phyloP scores from a whole-genome alignment of 495 filamentous ascomycete species.

The Penicillium bialowiezense region DNA sequence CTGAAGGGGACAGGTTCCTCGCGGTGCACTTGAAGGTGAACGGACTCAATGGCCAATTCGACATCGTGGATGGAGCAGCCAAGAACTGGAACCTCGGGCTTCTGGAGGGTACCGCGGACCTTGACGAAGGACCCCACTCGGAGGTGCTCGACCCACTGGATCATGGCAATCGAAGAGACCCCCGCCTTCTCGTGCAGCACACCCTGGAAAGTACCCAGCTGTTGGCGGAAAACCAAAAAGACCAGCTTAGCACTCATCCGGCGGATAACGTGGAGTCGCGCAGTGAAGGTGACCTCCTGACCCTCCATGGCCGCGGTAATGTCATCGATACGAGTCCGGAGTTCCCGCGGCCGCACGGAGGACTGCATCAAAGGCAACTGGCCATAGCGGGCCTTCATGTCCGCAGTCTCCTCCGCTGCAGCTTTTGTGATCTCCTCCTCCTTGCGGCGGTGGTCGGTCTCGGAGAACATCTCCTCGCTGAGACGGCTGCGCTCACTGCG shows the following conservation, averaged over 20 bases:
- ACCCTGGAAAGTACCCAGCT: constrained; percentile 74
- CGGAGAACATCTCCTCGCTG: constrained; percentile 52
- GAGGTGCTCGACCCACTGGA: constrained; percentile 68
- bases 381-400: constrained; percentile 61
- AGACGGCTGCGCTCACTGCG: constrained; percentile 43
- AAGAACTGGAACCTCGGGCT: constrained; percentile 55
- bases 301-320: constrained; percentile 58
- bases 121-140: constrained; percentile 66
- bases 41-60: constrained; percentile 43
- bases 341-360: constrained; percentile 30
- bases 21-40: constrained; percentile 52
- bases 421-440: constrained; percentile 41
- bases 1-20: constrained; percentile 60
- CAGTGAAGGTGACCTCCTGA: constrained; percentile 71
- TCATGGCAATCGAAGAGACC: constrained; percentile 55
- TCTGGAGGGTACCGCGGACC: constrained; percentile 61
- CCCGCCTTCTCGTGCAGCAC: constrained; percentile 56
- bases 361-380: constrained; percentile 54
- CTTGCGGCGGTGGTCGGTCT: constrained; percentile 43
- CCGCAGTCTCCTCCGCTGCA: constrained; percentile 36
- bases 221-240: constrained; percentile 84
- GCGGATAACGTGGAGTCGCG: constrained; percentile 77
- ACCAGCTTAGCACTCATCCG: constrained; percentile 86
- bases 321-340: constrained; percentile 47
- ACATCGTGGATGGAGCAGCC: constrained; percentile 57